phyloP scores from a whole-genome alignment of 1,284 basidiomycete species.

The Phlebopus sp. region DNA sequence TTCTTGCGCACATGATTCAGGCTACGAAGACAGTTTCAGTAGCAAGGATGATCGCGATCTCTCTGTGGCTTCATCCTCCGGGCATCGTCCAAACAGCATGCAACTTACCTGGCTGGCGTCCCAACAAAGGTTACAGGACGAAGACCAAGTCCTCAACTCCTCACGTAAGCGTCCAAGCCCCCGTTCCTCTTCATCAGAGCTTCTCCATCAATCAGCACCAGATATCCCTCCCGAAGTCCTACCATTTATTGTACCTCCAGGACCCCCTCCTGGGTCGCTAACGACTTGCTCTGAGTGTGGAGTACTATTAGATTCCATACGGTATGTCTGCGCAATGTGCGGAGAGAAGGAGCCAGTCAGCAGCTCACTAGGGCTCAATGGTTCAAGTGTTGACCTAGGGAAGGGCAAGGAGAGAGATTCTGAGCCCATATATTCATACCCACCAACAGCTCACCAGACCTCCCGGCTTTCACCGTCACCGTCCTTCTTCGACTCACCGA shows the following conservation, averaged over 20 bases:
- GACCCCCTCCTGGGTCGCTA: constrained; percentile 61
- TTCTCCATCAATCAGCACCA: constrained; percentile 32
- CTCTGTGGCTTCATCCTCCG: constrained; percentile 19
- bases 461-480: constrained; percentile 38
- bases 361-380: constrained; percentile 8
- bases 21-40: constrained; percentile 46
- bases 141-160: constrained; percentile 14
- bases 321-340: constrained; percentile 84
- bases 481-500: constrained; percentile 31
- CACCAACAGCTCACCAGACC: constrained; percentile 22
- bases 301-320: constrained; percentile 67
- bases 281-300: constrained; percentile 86
- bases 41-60: constrained; percentile 32
- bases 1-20: constrained; percentile 51
- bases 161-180: constrained; percentile 18
- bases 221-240: constrained; percentile 53
- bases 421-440: constrained; percentile 20
- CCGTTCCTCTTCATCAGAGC: constrained; percentile 31
- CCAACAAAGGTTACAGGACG: constrained; percentile 38
- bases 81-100: constrained; percentile 55
- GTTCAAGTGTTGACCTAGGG: constrained; percentile 9
- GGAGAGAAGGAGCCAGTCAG: constrained; percentile 62
- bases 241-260: constrained; percentile 46
- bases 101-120: constrained; percentile 59
- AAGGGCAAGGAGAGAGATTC: constrained; percentile 38